Conservation (phyloP, 202 grass and related monocot species). For the Eragrostis tef region DNA sequence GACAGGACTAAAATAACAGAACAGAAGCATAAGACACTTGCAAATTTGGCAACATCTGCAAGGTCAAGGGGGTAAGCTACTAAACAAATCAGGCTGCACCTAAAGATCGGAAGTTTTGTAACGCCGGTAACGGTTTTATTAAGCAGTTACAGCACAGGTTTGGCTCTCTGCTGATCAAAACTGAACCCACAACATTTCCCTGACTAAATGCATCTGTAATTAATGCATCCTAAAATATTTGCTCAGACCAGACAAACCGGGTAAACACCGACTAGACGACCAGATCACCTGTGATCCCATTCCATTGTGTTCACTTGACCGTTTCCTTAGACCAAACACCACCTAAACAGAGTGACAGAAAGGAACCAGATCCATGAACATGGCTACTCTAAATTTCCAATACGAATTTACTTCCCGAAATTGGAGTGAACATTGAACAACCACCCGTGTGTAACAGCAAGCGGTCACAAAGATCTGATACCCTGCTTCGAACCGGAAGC, state of each 20-base stretch:
- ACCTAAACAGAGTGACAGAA: constrained; percentile 3
- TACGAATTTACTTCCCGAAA: background rate
- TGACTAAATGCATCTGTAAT: constrained; percentile 2
- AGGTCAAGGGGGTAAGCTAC: background rate
- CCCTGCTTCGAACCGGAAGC: background rate
- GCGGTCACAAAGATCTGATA: constrained; percentile 19
- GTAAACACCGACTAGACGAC: background rate
- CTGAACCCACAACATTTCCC: background rate
- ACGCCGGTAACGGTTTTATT: background rate
- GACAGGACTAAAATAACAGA: background rate
- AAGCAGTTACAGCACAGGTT: background rate
- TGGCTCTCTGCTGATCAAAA: background rate
- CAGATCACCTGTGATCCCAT: constrained; percentile 6
- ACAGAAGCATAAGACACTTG: background rate
- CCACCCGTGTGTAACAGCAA: background rate
- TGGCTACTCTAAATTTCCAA: background rate
- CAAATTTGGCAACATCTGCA: constrained; percentile 25
- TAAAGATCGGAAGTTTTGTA: background rate
- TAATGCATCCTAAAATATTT: background rate
- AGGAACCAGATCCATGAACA: constrained; percentile 17
- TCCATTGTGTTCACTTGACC: background rate
- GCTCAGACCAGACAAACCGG: background rate
- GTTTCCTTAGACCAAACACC: background rate
- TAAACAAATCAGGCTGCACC: background rate
- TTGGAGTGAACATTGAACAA: background rate